Conservation (phyloP, 2,329 filamentous ascomycete species). For the Beauveria rudraprayagi region DNA sequence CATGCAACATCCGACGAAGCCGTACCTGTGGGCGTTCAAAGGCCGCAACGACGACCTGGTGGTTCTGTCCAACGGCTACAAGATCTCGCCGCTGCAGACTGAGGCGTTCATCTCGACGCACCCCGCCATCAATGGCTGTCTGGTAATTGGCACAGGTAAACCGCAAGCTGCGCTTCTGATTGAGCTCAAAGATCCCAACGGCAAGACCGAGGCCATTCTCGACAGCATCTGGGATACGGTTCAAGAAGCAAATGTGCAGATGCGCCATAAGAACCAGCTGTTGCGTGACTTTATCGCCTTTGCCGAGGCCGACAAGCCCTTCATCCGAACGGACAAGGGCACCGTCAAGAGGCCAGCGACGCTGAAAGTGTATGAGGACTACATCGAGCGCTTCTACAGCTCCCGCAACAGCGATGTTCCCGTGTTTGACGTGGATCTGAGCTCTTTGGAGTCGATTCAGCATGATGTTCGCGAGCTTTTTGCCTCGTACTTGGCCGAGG, state of each 20-base stretch:
- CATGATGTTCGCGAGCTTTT: conserved; percentile 16
- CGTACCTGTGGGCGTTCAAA: conserved; percentile 22
- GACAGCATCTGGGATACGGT: conserved; percentile 38
- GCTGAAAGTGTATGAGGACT: conserved; percentile 30
- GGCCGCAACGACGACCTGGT: conserved; percentile 24
- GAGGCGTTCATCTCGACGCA: conserved; percentile 21
- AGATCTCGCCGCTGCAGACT: conserved; percentile 23
- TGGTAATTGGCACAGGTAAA: conserved; percentile 21
- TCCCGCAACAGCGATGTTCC: conserved; percentile 14
- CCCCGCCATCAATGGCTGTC: conserved; percentile 19
- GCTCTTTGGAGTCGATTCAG: conserved; percentile 18
- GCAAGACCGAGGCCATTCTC: conserved; percentile 22
- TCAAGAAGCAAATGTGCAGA: conserved; percentile 32
- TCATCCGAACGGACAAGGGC: conserved; percentile 37
- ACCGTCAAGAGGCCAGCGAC: conserved; percentile 35
- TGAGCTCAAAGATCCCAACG: conserved; percentile 18
- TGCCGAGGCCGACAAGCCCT: conserved; percentile 32
- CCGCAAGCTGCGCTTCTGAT: conserved; percentile 21
- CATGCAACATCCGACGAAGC: conserved; percentile 19
- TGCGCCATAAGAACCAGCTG: conserved; percentile 33
- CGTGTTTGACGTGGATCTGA: conserved; percentile 15
- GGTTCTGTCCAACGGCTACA: conserved; percentile 24
- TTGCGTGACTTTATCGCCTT: conserved; percentile 34
- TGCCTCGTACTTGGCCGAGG: conserved; percentile 14
- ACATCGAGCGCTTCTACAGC: conserved; percentile 39